Evolutionary conservation across 345 rosid species (phyloP), one percentile per base, ranked within the genome.

Genomic region (Firmiana major): DNA sequence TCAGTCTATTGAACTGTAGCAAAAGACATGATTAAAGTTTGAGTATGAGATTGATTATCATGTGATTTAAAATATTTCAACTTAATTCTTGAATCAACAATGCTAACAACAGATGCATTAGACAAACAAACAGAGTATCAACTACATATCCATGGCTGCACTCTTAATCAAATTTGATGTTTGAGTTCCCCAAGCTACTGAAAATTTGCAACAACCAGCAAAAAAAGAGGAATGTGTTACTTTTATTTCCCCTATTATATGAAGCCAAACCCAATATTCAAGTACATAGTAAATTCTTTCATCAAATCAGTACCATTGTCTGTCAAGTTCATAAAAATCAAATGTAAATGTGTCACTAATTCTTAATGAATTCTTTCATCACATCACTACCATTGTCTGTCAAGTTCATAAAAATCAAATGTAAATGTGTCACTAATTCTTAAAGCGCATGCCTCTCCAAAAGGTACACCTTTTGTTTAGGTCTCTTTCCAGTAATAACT

Each of bases 381-480:
- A 34, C 36, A 64, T 38, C 69, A 16, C 36, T 17, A 16, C 24
- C 1, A 4, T 65, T 8, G 1, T 64, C 3, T 8, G 13, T 62
- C 17, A 5, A 67, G 72, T 43, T 64, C 45, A 31, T 31, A 31
- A 31, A 3, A 0, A 57, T 8, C 57, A 74, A 38, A 74, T 6
- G 5, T 58, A 40, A 9, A 36, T 51, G 63, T 49, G 13, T 22
- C 17, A 46, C 21, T 45, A 21, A 79, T 49, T 17, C 4, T 48
- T 21, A 92, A n/a, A n/a, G n/a, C n/a, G n/a, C n/a, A n/a, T n/a
- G n/a, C 99, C 97, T 91, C 82, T 96, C 98, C 76, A 93, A 84
- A 81, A 92, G 92, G 78, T 87, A 85, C 34, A 93, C 49, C 81
- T 90, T 96, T 63, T 89, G 94, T 77, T 86, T 87, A 75, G 89